Base-by-base conservation (phyloP, 1,139 yeast genomes). In the Lodderomyces jiufengensis region DNA sequence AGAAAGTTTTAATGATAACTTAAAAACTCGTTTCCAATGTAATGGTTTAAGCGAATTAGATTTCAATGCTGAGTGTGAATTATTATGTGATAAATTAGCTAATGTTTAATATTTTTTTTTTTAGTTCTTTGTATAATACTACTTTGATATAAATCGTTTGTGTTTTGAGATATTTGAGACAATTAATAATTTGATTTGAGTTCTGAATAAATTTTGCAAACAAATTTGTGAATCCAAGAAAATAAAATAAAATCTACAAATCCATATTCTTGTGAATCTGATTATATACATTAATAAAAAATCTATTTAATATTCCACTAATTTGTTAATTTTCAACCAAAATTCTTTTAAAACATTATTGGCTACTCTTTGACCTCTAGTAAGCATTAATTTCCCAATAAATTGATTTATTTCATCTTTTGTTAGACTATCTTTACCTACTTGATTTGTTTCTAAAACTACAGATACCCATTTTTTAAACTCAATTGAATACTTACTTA, bases 1-100 rank as follows among this genome's bases (percentile, higher is more conserved):
- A 54, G 97, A 92, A 52, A 76, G 76, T 43, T 92, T 84, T 58
- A 84, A 88, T 50, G 95, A 90, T 39, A 78, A 74, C 36, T 73
- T 76, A 29, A 76, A 95, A 55, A 80, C 86, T 15, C 77, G 96
- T 55, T 86, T 83, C 58, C 81, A 81, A 42, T 83, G 78, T 3
- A 65, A 76, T 31, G 70, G 73, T 21, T 52, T 84, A 23, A 67
- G 67, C 34, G 73, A 72, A 23, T 54, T 87, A 37, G 80, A 84
- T 52, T 84, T 60, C 53, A 66, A 62, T 38, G 69, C 70, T 24
- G 96, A 87, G 55, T 69, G 81, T 37, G 82, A 76, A 34, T 70
- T 61, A 34, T 70, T 88, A 52, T 70, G 70, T 32, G 66, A 69
- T 36, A 67, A 69, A 40, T 66, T 83, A 50, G 76, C 5, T 14